Base-by-base conservation (phyloP, 2,329 filamentous ascomycete species). In the Sarocladium brachiariae region DNA sequence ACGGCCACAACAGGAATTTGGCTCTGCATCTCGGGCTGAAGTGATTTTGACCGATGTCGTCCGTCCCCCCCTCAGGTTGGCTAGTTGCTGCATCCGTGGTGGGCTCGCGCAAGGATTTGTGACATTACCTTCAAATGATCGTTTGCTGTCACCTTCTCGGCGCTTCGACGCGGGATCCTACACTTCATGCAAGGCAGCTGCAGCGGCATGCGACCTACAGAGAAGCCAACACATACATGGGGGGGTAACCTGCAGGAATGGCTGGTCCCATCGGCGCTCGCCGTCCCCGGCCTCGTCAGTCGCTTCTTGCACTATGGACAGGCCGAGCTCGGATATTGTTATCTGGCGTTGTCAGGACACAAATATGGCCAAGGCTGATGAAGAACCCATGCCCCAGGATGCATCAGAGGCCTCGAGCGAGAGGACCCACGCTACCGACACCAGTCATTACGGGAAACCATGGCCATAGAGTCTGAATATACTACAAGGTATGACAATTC, bases 151-250 rank as follows among this genome's bases (percentile, higher is more conserved):
- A 34, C 16, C 19, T 4, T 10, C 23, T 31, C 25, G 43, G 43
- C 43, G 27, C 43, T 31, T 47, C 16, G 31, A 37, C n/a, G 46
- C n/a, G 21, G 25, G 46, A 35, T 25, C 31, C 30, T 16, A 24
- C 46, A 19, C 19, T 18, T 19, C 27, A 47, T 31, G 43, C 43
- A 43, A 4, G 46, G 16, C 21, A 25, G 46, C 46, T 49, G 46
- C 46, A 48, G 31, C 8, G 27, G 25, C 45, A 48, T 48, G 45
- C 45, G 45, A 24, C 45, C 45, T 48, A 48, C 30, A 4, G 24
- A 48, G 27, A 25, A 21, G 33, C 46, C 46, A 49, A 27, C 46
- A 14, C 46, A 49, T 19, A 6, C 23, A 11, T n/a, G 23, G 30
- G 30, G 37, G 46, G 46, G 46, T 37, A 14, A 18, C 33, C 4